Conservation (phyloP, 768 basidiomycete genomes). For the Amanita phalloides region DNA sequence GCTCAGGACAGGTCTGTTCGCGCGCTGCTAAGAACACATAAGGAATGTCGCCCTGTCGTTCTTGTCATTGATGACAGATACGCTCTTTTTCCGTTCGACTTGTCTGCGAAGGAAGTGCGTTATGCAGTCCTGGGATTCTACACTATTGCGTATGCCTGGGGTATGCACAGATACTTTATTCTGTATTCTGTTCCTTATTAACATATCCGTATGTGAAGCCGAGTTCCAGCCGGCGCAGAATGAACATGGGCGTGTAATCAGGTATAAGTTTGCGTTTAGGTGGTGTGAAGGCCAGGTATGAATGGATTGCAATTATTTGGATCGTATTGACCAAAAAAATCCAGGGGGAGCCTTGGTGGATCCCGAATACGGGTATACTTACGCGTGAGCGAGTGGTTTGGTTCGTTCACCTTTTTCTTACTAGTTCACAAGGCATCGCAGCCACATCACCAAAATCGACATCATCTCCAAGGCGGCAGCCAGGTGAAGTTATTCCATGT, state of each 20-base stretch:
- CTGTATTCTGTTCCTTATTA: not conserved
- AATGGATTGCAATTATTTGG: not conserved
- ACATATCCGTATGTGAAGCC: conserved; percentile 25
- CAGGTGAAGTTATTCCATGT: not conserved
- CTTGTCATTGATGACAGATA: conserved; percentile 72
- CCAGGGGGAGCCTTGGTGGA: conserved; percentile 42
- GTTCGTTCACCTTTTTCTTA: not conserved
- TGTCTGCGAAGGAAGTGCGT: conserved; percentile 32
- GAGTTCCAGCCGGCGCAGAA: conserved; percentile 49
- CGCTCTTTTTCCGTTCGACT: conserved; percentile 59
- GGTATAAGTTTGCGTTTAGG: conserved; percentile 78
- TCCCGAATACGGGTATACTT: not conserved
- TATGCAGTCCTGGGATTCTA: conserved; percentile 62
- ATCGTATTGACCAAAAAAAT: not conserved
- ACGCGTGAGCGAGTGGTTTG: not conserved
- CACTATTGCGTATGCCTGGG: conserved; percentile 61
- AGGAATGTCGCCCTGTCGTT: conserved; percentile 46
- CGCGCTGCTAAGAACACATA: conserved; percentile 51
- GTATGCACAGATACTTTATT: conserved; percentile 23
- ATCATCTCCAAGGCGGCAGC: not conserved
- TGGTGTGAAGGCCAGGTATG: conserved; percentile 67
- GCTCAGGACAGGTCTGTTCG: conserved; percentile 62
- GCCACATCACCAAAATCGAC: not conserved
- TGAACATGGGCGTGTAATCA: conserved; percentile 41
- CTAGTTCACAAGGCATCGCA: not conserved